Evolutionary conservation across 2,329 filamentous ascomycete genomes (phyloP).

Genomic region (Ceratocystis huliohia): DNA sequence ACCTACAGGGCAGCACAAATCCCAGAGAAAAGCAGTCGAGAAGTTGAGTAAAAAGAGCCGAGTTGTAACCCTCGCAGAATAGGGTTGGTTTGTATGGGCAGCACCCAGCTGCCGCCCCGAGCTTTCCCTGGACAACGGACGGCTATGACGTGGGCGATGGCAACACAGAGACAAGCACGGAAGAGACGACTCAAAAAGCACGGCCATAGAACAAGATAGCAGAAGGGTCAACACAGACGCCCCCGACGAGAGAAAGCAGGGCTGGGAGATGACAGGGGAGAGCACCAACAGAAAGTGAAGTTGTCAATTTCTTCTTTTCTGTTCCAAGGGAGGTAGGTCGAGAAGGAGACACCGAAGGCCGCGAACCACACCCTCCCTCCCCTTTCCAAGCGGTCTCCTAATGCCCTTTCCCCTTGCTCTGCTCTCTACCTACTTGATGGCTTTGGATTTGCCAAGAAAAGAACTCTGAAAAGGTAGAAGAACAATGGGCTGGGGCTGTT

Average conservation of each 20-base stretch:
- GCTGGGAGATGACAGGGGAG: constrained; percentile 10
- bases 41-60: not conserved
- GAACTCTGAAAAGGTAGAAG: not conserved
- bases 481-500: constrained; percentile 6
- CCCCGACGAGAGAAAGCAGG: not conserved
- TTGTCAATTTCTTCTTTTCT: not conserved
- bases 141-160: constrained; percentile 6
- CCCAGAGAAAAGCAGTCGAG: no score
- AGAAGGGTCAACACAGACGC: not conserved
- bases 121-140: constrained; percentile 1
- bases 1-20: not conserved
- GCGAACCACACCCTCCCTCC: not conserved
- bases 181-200: not conserved
- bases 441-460: not conserved
- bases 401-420: not conserved
- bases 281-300: constrained; percentile 4
- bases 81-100: not conserved
- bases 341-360: constrained; percentile 1
- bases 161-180: not conserved
- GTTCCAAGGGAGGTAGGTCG: not conserved
- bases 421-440: not conserved
- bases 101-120: not conserved
- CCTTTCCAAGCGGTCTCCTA: not conserved
- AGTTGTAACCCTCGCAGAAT: not conserved
- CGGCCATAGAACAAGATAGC: not conserved